Percentiles rank a stretch among this genome's conserved stretches.
These are phyloP conservation scores for Fomitopsis serialis DNA, from an alignment of 768 basidiomycete species.

Conservation along the genomic window DNA sequence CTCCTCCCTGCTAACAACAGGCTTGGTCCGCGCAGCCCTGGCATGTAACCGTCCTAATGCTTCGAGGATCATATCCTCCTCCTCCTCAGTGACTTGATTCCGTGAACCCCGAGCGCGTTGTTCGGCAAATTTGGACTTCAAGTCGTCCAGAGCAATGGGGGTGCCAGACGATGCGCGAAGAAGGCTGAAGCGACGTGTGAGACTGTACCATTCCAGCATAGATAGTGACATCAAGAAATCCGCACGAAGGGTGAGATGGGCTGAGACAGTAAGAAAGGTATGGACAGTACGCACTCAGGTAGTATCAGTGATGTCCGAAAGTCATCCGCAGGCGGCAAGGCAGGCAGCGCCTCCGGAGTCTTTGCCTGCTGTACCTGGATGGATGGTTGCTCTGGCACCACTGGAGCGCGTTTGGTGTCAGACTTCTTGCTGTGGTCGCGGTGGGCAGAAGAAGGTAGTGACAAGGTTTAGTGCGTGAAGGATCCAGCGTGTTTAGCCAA, in stretches of 20 bases:
- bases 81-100: constrained; percentile 72
- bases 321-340: constrained; percentile 64
- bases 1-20: constrained; percentile 2
- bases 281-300: constrained; percentile 58
- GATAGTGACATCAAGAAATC: constrained; percentile 10
- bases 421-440: constrained; percentile 62
- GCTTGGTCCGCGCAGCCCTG: constrained; percentile 21
- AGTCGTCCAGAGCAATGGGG: constrained; percentile 57
- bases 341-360: constrained; percentile 38
- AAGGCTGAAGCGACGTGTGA: constrained; percentile 78
- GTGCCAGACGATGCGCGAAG: constrained; percentile 65
- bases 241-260: background rate
- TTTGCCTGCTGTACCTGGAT: constrained; percentile 15
- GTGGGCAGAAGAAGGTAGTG: background rate
- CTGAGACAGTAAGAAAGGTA: constrained; percentile 7
- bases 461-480: background rate
- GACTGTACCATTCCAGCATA: constrained; percentile 39
- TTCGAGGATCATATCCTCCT: constrained; percentile 81
- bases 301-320: constrained; percentile 86
- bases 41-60: constrained; percentile 53
- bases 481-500: background rate
- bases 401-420: constrained; percentile 54
- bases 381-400: constrained; percentile 24
- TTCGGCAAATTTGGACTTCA: constrained; percentile 64
- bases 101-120: constrained; percentile 67